A percentile compares a stretch with the other conserved stretches of the same genome.
These are phyloP conservation scores for Apiospora arundinis DNA, from an alignment of 2,329 filamentous ascomycete genomes.

Conservation along the genomic window DNA sequence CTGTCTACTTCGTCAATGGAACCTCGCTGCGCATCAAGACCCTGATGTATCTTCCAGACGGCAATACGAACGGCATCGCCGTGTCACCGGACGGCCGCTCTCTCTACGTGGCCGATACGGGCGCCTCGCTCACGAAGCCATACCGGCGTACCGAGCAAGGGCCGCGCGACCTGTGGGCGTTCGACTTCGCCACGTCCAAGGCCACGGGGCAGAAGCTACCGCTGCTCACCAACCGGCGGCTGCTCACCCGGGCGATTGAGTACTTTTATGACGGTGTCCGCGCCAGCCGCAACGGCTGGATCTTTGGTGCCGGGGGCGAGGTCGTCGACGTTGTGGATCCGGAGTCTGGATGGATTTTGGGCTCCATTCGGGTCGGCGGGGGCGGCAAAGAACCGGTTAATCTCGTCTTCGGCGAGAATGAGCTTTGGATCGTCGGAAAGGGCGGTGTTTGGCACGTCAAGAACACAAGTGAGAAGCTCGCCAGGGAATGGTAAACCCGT, in stretches of 20 bases:
- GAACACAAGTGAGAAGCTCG: neutral
- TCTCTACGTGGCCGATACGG: conserved; percentile 9
- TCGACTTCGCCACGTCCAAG: conserved; percentile 7
- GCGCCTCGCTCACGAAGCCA: neutral
- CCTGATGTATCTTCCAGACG: neutral
- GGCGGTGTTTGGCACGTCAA: conserved; percentile 13
- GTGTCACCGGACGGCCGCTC: conserved; percentile 14
- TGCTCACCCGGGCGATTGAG: neutral
- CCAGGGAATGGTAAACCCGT: neutral
- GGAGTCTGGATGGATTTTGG: conserved; percentile 9
- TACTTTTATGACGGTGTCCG: conserved; percentile 20
- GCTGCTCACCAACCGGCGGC: conserved; percentile 16
- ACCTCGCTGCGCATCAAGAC: conserved; percentile 12
- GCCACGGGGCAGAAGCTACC: neutral
- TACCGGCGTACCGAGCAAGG: neutral
- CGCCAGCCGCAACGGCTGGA: neutral
- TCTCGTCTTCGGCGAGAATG: neutral
- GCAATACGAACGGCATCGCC: conserved; percentile 15
- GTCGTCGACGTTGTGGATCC: conserved; percentile 12
- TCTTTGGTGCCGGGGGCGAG: conserved; percentile 18
- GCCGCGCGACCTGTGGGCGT: conserved; percentile 19
- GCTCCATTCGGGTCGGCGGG: conserved; percentile 10
- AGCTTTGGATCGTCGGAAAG: conserved; percentile 3
- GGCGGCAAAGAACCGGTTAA: neutral
- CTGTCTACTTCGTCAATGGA: conserved; percentile 20